phyloP scores from a whole-genome alignment of 2,329 filamentous ascomycete species.

The Raffaelea ambrosiae region DNA sequence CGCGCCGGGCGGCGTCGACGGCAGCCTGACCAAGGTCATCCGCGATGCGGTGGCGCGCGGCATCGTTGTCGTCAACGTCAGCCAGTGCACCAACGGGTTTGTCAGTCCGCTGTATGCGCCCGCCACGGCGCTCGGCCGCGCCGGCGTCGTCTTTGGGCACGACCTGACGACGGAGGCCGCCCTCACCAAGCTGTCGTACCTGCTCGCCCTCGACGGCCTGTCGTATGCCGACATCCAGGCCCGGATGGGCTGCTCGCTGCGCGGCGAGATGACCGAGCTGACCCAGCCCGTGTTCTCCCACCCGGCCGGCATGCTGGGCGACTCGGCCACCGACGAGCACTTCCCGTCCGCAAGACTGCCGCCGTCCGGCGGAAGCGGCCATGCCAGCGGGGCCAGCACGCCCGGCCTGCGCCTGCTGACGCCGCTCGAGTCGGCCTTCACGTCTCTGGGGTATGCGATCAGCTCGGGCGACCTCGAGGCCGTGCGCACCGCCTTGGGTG shows the following conservation, averaged over 20 bases:
- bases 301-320: slow-evolving; percentile 41
- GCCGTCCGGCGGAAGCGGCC: background rate
- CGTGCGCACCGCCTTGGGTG: slow-evolving; percentile 56
- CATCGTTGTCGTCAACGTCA: slow-evolving; percentile 83
- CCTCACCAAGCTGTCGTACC: slow-evolving; percentile 81
- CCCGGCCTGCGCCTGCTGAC: slow-evolving; percentile 28
- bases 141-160: slow-evolving; percentile 81
- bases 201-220: slow-evolving; percentile 61
- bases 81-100: slow-evolving; percentile 74
- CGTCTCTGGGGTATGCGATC: slow-evolving; percentile 73
- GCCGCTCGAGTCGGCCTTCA: slow-evolving; percentile 53
- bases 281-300: slow-evolving; percentile 68
- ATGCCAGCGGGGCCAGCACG: background rate
- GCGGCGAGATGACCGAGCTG: slow-evolving; percentile 78
- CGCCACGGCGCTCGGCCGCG: slow-evolving; percentile 67
- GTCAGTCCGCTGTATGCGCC: slow-evolving; percentile 73
- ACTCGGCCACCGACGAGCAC: slow-evolving; percentile 51
- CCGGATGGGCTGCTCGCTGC: slow-evolving; percentile 65
- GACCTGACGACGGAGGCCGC: slow-evolving; percentile 88
- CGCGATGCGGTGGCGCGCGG: slow-evolving; percentile 69
- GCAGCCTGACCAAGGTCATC: slow-evolving; percentile 69
- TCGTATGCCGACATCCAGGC: slow-evolving; percentile 56
- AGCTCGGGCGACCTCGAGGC: slow-evolving; percentile 58
- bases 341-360: slow-evolving; percentile 29
- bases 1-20: slow-evolving; percentile 73